phyloP scores from a whole-genome alignment of 2,329 filamentous ascomycete species.

The Trichoderma koningiopsis region DNA sequence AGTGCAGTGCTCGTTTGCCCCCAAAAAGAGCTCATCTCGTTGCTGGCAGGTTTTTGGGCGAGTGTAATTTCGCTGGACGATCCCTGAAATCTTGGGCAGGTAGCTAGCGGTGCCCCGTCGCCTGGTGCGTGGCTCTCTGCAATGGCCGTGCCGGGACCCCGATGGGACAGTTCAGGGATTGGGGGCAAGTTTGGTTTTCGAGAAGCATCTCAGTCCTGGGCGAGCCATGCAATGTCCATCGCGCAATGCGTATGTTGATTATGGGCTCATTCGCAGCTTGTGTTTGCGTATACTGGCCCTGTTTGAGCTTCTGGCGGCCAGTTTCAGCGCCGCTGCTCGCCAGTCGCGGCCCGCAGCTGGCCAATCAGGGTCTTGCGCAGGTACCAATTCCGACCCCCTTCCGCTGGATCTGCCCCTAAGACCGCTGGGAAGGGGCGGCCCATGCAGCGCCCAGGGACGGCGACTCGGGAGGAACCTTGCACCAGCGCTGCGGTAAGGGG shows the following conservation, averaged over 20 bases:
- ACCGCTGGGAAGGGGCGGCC: background rate
- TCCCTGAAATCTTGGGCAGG: conserved; percentile 19
- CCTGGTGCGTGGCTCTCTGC: background rate
- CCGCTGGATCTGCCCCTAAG: conserved; percentile 22
- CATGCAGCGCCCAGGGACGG: background rate
- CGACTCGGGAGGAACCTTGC: background rate
- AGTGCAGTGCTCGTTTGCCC: background rate
- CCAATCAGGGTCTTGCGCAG: conserved; percentile 4
- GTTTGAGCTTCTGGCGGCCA: background rate
- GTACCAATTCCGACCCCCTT: conserved; percentile 11
- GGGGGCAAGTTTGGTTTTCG: background rate
- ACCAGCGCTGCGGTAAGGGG: background rate
- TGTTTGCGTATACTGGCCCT: background rate
- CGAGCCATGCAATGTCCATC: background rate
- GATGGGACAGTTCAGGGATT: background rate
- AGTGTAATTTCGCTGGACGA: conserved; percentile 16
- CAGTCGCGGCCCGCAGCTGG: conserved; percentile 2
- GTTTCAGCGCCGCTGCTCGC: conserved; percentile 8
- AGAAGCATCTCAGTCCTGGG: background rate
- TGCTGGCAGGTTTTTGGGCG: background rate
- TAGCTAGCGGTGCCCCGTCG: background rate
- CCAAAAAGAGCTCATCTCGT: conserved; percentile 7
- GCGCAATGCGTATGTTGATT: background rate
- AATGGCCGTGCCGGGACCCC: background rate
- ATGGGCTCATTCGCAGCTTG: background rate